Conservation (phyloP, 139 green algal genomes). For the Chlamydomonas eustigma region DNA sequence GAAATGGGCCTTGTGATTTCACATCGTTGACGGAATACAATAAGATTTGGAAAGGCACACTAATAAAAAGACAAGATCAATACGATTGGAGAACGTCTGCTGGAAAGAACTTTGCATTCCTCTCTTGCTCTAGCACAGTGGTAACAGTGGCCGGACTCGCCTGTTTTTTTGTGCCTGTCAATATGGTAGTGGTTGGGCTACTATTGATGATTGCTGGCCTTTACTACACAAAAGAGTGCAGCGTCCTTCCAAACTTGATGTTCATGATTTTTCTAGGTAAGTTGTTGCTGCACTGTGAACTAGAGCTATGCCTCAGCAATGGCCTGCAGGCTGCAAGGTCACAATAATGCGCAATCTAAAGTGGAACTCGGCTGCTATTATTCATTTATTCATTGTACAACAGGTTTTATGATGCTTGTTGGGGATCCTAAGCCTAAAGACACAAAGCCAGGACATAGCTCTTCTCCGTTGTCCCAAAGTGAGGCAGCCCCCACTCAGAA, state of each 20-base stretch:
- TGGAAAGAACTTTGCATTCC: not conserved
- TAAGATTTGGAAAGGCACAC: not conserved
- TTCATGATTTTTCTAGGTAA: slow-evolving; percentile 2
- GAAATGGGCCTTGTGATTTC: not conserved
- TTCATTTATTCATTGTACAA: no score
- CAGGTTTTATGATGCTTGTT: no score
- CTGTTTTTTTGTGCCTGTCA: not conserved
- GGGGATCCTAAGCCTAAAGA: no score
- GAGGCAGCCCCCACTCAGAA: no score
- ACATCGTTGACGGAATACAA: not conserved
- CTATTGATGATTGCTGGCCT: not conserved
- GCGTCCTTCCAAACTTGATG: not conserved
- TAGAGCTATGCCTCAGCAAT: no score
- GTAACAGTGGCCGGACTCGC: not conserved
- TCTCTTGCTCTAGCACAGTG: not conserved
- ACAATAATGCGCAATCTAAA: no score
- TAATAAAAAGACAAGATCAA: not conserved
- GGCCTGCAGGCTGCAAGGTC: no score
- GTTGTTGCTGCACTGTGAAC: no score
- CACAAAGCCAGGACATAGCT: no score
- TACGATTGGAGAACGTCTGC: not conserved
- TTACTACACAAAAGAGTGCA: not conserved
- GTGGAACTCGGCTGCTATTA: no score
- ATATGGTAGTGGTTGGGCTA: not conserved
- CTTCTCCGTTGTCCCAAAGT: no score